A percentile compares a stretch with the other conserved stretches of the same genome.
phyloP scores from a whole-genome alignment of 106 monocot species.

The Amphibolis antarctica region DNA sequence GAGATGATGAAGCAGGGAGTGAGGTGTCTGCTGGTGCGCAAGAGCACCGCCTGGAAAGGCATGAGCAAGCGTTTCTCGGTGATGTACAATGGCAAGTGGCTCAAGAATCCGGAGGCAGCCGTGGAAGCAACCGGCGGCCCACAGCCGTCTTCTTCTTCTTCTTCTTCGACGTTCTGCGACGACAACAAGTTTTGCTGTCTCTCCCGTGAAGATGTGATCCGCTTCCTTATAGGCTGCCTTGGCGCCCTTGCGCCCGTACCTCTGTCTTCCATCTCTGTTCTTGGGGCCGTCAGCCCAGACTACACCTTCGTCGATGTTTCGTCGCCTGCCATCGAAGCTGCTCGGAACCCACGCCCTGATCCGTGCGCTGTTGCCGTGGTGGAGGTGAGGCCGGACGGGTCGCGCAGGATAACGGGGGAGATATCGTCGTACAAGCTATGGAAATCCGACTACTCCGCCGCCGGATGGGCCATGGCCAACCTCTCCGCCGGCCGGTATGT shows the following conservation, averaged over 20 bases:
- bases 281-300: constrained; percentile 37
- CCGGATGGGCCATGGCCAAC: constrained; percentile 77
- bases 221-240: constrained; percentile 80
- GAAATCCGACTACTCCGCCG: constrained; percentile 70
- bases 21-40: constrained; percentile 74
- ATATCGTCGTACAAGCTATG: constrained; percentile 87
- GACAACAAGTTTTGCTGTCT: constrained; percentile 65
- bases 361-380: constrained; percentile 64
- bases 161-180: constrained; percentile 13
- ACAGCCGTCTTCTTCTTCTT: too few relatives aligned
- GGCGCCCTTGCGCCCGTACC: constrained; percentile 87
- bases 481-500: constrained; percentile 83
- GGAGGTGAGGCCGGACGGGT: constrained; percentile 43
- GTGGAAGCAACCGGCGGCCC: not conserved
- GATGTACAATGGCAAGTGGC: constrained; percentile 86
- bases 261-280: constrained; percentile 51
- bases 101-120: constrained; percentile 37
- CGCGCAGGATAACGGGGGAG: constrained; percentile 72
- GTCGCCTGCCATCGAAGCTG: constrained; percentile 45
- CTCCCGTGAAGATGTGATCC: constrained; percentile 71
- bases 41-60: constrained; percentile 56
- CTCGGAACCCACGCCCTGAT: constrained; percentile 37
- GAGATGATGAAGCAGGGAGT: constrained; percentile 97
- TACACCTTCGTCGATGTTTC: constrained; percentile 42
- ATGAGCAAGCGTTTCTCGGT: constrained; percentile 85